phyloP scores from a whole-genome alignment of 306 rosid genomes.

The Corylus heterophylla region DNA sequence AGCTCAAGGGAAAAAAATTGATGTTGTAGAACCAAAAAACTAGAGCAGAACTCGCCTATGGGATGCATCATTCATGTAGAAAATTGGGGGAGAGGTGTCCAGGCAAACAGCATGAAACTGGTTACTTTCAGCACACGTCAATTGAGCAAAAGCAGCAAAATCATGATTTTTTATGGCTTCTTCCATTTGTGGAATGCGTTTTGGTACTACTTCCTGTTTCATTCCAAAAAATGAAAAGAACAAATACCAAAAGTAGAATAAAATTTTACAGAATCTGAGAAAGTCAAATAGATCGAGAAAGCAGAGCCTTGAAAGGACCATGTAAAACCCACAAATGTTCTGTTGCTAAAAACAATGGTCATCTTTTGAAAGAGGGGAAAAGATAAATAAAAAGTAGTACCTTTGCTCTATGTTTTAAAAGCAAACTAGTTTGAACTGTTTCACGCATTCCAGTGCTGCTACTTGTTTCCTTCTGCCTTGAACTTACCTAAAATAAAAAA shows the following conservation, averaged over 20 bases:
- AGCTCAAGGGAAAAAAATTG: constrained; percentile 22
- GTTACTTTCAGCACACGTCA: constrained; percentile 88
- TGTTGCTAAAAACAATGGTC: background rate
- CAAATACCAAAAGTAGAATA: constrained; percentile 15
- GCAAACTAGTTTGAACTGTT: constrained; percentile 88
- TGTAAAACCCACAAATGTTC: background rate
- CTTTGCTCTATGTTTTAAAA: constrained; percentile 92
- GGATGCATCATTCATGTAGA: constrained; percentile 97
- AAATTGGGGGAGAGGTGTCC: constrained; percentile 89
- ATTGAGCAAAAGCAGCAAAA: constrained; percentile 71
- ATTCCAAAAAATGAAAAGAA: constrained; percentile 21
- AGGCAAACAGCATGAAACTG: constrained; percentile 99
- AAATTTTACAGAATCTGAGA: constrained; percentile 12
- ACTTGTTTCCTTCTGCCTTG: constrained; percentile 96
- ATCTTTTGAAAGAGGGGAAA: background rate
- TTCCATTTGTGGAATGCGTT: constrained; percentile 80
- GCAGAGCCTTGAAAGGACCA: background rate
- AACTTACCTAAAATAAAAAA: constrained; percentile 77
- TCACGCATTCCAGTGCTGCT: constrained; percentile 98
- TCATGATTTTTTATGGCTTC: constrained; percentile 85
- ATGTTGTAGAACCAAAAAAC: constrained; percentile 5
- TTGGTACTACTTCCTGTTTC: constrained; percentile 84
- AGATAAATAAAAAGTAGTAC: constrained; percentile 38
- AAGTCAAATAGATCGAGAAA: constrained; percentile 1
- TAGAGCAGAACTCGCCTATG: constrained; percentile 58